A percentile compares a stretch with the other conserved stretches of the same genome.
Evolutionary conservation across 2,329 filamentous ascomycete species (phyloP).

Genomic region (Calonectria honghensis): DNA sequence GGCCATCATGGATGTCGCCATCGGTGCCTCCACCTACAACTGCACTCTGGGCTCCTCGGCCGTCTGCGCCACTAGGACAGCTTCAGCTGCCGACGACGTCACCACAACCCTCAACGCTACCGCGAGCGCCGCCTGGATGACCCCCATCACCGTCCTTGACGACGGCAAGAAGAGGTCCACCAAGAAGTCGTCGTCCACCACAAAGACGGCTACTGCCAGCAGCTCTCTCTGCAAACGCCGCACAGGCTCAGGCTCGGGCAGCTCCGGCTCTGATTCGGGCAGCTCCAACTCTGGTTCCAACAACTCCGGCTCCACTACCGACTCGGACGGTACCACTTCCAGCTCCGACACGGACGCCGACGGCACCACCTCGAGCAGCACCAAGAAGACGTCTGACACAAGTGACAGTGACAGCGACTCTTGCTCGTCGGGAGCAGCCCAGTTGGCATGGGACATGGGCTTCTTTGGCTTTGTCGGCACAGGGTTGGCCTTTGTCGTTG

Average conservation of each 20-base stretch:
- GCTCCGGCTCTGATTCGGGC: conserved; percentile 3
- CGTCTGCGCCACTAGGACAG: conserved; percentile 41
- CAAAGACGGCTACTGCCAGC: conserved; percentile 33
- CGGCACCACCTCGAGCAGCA: neutral
- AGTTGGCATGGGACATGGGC: conserved; percentile 16
- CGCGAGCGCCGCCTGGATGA: conserved; percentile 48
- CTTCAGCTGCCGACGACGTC: neutral
- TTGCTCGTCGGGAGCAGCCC: conserved; percentile 33
- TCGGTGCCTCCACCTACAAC: conserved; percentile 47
- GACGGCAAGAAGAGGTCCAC: conserved; percentile 36
- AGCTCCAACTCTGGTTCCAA: neutral
- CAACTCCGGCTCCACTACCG: neutral
- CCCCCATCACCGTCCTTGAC: conserved; percentile 45
- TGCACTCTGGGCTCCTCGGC: conserved; percentile 42
- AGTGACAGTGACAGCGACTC: conserved; percentile 27
- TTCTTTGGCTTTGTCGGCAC: conserved; percentile 38
- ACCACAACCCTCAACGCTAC: conserved; percentile 41
- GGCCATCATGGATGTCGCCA: conserved; percentile 36
- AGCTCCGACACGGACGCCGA: neutral
- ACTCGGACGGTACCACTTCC: neutral
- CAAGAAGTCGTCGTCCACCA: conserved; percentile 24
- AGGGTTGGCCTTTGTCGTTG: conserved; percentile 31
- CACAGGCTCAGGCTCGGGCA: neutral
- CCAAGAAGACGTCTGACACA: neutral
- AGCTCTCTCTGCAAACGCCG: conserved; percentile 11